A percentile compares a stretch with the other conserved stretches of the same genome.
These are phyloP conservation scores for Camellia oleifera DNA, from an alignment of 179 eudicot species.

Conservation along the genomic window DNA sequence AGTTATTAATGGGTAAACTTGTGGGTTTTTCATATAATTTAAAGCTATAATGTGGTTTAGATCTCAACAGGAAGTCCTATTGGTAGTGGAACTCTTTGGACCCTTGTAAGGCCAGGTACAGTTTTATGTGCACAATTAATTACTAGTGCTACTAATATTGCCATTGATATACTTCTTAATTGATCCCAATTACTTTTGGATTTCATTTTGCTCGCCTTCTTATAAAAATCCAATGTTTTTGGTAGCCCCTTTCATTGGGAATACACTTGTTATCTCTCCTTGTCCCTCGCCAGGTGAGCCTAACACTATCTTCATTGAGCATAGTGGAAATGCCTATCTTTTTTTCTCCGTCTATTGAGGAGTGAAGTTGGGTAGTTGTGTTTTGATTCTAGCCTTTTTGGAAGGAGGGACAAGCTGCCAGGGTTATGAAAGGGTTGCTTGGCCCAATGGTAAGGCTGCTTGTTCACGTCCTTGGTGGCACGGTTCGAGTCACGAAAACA, in stretches of 20 bases:
- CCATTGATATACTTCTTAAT: neutral
- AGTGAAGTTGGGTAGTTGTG: neutral
- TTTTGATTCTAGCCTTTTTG: neutral
- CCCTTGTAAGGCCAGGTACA: neutral
- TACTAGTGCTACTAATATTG: neutral
- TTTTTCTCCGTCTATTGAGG: neutral
- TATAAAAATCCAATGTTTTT: neutral
- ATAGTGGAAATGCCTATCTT: too few species aligned
- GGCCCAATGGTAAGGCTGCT: too few species aligned
- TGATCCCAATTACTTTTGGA: neutral
- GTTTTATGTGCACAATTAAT: neutral
- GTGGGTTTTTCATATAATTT: neutral
- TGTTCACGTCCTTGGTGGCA: neutral
- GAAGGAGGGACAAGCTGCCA: neutral
- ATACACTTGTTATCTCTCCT: neutral
- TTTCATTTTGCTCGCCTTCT: neutral
- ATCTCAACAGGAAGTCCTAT: neutral
- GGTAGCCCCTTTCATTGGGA: neutral
- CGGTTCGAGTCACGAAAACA: neutral
- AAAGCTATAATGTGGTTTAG: neutral
- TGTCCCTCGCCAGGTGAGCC: neutral
- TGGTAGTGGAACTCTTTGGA: neutral
- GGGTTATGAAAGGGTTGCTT: neutral
- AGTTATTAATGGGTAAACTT: neutral
- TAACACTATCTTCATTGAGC: neutral